A percentile compares a stretch with the other conserved stretches of the same genome.
Conservation (phyloP, 1,139 yeast species). For the Saccharomyces hybrid region DNA sequence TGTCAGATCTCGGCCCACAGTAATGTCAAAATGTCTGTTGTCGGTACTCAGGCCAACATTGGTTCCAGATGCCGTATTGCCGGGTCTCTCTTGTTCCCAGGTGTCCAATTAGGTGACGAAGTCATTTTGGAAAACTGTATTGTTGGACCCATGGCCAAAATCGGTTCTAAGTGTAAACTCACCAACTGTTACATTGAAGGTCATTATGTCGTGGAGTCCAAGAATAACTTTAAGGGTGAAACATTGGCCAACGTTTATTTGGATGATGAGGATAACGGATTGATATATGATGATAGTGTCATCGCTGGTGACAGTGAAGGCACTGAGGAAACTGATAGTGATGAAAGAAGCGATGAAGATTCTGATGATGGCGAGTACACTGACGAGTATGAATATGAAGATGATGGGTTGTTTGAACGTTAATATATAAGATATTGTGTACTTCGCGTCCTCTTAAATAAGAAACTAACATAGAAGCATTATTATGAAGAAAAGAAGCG, state of each 20-base stretch:
- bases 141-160: constrained; percentile 59
- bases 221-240: constrained; percentile 73
- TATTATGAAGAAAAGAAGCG: not conserved
- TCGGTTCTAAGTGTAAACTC: constrained; percentile 54
- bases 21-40: constrained; percentile 74
- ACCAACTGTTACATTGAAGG: constrained; percentile 84
- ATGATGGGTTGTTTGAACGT: constrained; percentile 42
- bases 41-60: constrained; percentile 68
- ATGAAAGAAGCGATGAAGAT: constrained; percentile 30
- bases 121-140: constrained; percentile 77
- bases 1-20: constrained; percentile 67
- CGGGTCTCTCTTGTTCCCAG: constrained; percentile 73
- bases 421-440: constrained; percentile 11
- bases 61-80: constrained; percentile 85
- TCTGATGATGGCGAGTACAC: constrained; percentile 35
- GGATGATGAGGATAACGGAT: constrained; percentile 34
- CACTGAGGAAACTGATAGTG: constrained; percentile 18
- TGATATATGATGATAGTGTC: constrained; percentile 28
- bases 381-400: constrained; percentile 39
- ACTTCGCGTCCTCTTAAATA: not conserved
- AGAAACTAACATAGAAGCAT: not conserved
- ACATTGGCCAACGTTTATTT: constrained; percentile 60
- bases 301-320: constrained; percentile 14
- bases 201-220: constrained; percentile 53
- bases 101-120: constrained; percentile 72